Base-by-base conservation (phyloP, 2,329 filamentous ascomycete genomes). In the Intubia oerlemansii region DNA sequence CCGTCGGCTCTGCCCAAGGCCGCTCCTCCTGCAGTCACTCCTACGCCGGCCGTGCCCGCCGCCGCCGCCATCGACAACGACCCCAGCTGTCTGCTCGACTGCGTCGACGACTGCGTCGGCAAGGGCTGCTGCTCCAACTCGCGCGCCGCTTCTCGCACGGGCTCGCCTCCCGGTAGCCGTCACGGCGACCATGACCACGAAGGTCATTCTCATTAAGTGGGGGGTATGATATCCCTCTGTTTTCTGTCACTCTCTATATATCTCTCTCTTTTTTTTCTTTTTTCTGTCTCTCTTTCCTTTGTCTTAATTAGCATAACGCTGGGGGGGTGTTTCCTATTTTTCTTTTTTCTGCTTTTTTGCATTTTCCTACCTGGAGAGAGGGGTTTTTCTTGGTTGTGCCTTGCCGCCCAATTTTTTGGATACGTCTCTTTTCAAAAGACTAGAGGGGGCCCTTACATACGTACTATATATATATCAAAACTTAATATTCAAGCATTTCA, bases 41-140 rank as follows among this genome's bases (percentile, higher is more conserved):
- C 31, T n/a, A 16, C 31, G 10, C 8, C 31, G 7, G 24, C 27
- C 10, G 10, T 13, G 9, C 22, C 30, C 13, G 52, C 32, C 25
- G 29, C 21, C 5, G 32, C 19, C n/a, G 38, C 48, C 35, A 31
- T 37, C 23, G 30, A 36, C 30, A 19, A 29, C 26, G 30, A 37
- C 32, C 28, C 36, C 14, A 32, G 47, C 3, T 66, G 62, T 36
- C 48, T 70, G 20, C 48, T 70, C 4, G 61, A 62, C 35, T 62
- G 57, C 30, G 52, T 60, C 8, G 57, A 61, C 27, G 45, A 59
- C 32, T 62, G 57, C 33, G 46, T 49, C 4, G 55, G 45, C 11
- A 47, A 50, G 40, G 55, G 54, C 10, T 62, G 57, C 46, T 62
- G 57, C 38, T 31, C 51, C 43, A 58, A 53, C 34, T 42, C 47